Evolutionary conservation across 192 early-diverging fungal genomes (phyloP).

Genomic region (Podila minutissima): DNA sequence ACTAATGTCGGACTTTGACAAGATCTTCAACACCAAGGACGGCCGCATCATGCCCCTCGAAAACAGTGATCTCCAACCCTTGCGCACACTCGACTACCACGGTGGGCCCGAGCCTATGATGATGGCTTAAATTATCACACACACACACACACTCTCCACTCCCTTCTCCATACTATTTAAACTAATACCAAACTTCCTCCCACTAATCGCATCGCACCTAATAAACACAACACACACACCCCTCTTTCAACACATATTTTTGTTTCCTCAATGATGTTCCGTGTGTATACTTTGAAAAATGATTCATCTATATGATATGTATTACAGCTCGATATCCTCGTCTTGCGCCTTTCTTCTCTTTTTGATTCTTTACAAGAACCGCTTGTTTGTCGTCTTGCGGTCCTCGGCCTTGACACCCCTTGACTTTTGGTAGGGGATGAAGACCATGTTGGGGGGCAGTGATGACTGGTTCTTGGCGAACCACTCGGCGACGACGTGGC

Average conservation of each 20-base stretch:
- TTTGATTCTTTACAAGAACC: conserved; percentile 25
- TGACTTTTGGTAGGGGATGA: conserved; percentile 53
- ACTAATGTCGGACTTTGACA: conserved; percentile 91
- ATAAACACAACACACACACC: too few species aligned
- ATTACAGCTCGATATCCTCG: background rate
- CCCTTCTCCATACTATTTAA: too few species aligned
- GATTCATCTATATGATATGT: too few species aligned
- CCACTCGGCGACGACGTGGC: conserved; percentile 55
- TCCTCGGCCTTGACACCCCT: conserved; percentile 44
- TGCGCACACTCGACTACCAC: background rate
- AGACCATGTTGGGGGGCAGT: conserved; percentile 52
- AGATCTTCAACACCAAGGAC: conserved; percentile 79
- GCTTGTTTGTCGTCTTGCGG: conserved; percentile 45
- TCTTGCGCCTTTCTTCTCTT: background rate
- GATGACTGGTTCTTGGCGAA: conserved; percentile 44
- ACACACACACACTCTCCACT: too few species aligned
- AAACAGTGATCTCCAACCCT: conserved; percentile 26
- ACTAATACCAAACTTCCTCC: too few species aligned
- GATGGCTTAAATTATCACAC: background rate
- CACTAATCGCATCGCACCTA: too few species aligned
- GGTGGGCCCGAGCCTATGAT: conserved; percentile 1
- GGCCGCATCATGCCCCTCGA: conserved; percentile 52
- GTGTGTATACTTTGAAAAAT: too few species aligned
- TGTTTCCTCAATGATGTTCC: too few species aligned
- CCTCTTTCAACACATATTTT: too few species aligned